phyloP scores from a whole-genome alignment of 2,329 filamentous ascomycete genomes.

The Stemphylium lycopersici region DNA sequence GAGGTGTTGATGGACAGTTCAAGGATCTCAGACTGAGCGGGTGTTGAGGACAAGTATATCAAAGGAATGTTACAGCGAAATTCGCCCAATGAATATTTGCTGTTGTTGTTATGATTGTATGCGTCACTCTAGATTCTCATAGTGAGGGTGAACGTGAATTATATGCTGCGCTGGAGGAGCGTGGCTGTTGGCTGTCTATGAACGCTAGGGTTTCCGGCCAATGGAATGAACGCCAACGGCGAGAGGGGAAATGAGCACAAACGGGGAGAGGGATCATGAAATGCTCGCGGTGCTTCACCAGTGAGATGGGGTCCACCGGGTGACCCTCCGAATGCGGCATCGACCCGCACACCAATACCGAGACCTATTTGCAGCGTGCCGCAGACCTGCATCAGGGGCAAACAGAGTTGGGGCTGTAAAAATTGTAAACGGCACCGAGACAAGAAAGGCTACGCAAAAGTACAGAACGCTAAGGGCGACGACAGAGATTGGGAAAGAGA shows the following conservation, averaged over 20 bases:
- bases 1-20: background rate
- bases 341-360: background rate
- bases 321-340: background rate
- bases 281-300: background rate
- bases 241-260: background rate
- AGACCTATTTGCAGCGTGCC: no score
- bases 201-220: background rate
- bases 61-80: background rate
- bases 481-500: no score
- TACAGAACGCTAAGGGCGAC: no score
- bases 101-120: background rate
- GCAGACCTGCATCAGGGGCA: no score
- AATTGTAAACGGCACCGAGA: no score
- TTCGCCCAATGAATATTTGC: background rate
- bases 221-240: background rate
- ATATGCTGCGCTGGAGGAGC: background rate
- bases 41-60: no score
- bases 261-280: background rate
- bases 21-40: background rate
- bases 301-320: background rate
- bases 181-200: background rate
- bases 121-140: background rate
- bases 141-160: slow-evolving; percentile 9
- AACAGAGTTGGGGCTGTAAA: no score
- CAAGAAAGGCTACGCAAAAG: no score